phyloP scores from a whole-genome alignment of 2,329 filamentous ascomycete species.

The Biscogniauxia mediterranea region DNA sequence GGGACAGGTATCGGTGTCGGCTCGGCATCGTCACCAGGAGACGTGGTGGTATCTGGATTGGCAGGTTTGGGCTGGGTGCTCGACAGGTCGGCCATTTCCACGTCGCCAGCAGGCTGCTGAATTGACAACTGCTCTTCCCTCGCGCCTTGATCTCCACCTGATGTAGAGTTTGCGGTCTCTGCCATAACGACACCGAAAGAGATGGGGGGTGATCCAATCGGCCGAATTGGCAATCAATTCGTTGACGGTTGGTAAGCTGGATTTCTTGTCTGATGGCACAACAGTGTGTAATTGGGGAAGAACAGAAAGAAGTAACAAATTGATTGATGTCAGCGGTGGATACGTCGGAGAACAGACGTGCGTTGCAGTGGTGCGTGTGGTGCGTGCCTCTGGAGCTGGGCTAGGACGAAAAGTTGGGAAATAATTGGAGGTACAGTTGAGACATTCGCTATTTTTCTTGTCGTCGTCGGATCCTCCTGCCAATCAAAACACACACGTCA shows the following conservation, averaged over 20 bases:
- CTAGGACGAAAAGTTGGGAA: background rate
- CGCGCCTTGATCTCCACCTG: slow-evolving; percentile 24
- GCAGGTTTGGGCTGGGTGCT: slow-evolving; percentile 22
- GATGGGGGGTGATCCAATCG: slow-evolving; percentile 9
- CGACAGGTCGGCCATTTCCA: slow-evolving; percentile 33
- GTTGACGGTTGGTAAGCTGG: slow-evolving; percentile 5
- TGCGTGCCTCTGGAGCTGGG: background rate
- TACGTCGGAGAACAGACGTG: background rate
- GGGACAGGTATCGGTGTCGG: slow-evolving; percentile 20
- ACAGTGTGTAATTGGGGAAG: background rate
- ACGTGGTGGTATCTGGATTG: slow-evolving; percentile 16
- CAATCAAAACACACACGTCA: background rate
- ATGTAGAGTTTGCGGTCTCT: slow-evolving; percentile 22
- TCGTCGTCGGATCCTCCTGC: background rate
- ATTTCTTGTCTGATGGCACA: background rate
- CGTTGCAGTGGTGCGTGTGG: background rate
- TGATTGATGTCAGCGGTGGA: background rate
- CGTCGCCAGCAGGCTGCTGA: slow-evolving; percentile 26
- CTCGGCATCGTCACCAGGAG: slow-evolving; percentile 20
- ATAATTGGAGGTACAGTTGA: background rate
- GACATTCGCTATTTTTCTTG: background rate
- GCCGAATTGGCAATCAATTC: slow-evolving; percentile 13
- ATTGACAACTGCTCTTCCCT: slow-evolving; percentile 23
- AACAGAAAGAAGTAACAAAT: background rate
- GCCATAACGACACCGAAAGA: slow-evolving; percentile 23